Evolutionary conservation across 768 basidiomycete genomes (phyloP).

Genomic region (Gyrodon lividus): DNA sequence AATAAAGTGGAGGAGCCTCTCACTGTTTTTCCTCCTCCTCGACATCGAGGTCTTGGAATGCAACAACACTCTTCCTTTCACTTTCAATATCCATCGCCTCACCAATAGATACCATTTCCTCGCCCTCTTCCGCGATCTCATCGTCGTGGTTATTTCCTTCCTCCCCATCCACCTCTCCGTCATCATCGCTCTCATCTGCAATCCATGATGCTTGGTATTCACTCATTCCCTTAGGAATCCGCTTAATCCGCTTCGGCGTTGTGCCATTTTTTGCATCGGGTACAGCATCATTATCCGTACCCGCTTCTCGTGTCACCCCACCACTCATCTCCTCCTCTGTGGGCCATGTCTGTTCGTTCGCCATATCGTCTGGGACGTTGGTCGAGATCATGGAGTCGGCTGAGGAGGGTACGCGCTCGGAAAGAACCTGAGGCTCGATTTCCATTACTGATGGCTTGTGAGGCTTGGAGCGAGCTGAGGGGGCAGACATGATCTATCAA

Average conservation of each 20-base stretch:
- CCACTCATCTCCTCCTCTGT: constrained; percentile 91
- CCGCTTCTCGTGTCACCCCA: constrained; percentile 21
- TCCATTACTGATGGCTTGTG: constrained; percentile 55
- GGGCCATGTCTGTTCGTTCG: constrained; percentile 98
- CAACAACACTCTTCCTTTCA: constrained; percentile 49
- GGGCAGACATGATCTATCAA: constrained; percentile 68
- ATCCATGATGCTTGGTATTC: constrained; percentile 98
- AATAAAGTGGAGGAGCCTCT: constrained; percentile 26
- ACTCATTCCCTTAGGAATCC: constrained; percentile 92
- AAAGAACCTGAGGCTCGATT: constrained; percentile 58
- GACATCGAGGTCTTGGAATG: constrained; percentile 74
- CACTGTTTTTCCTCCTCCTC: constrained; percentile 90
- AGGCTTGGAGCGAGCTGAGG: constrained; percentile 36
- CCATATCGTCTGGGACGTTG: constrained; percentile 86
- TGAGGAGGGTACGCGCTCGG: constrained; percentile 58
- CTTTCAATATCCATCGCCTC: constrained; percentile 58
- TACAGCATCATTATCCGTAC: constrained; percentile 29
- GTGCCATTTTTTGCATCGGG: constrained; percentile 71
- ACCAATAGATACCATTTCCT: constrained; percentile 59
- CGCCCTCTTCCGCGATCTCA: constrained; percentile 48
- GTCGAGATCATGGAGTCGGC: constrained; percentile 86
- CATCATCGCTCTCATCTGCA: constrained; percentile 74
- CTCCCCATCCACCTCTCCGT: constrained; percentile 47
- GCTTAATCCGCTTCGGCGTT: constrained; percentile 76
- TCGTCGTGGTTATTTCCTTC: constrained; percentile 43